Percentiles rank a stretch among this genome's conserved stretches.
Evolutionary conservation across 257 asterid genomes (phyloP).

Genomic region (Linderniella brevidens): DNA sequence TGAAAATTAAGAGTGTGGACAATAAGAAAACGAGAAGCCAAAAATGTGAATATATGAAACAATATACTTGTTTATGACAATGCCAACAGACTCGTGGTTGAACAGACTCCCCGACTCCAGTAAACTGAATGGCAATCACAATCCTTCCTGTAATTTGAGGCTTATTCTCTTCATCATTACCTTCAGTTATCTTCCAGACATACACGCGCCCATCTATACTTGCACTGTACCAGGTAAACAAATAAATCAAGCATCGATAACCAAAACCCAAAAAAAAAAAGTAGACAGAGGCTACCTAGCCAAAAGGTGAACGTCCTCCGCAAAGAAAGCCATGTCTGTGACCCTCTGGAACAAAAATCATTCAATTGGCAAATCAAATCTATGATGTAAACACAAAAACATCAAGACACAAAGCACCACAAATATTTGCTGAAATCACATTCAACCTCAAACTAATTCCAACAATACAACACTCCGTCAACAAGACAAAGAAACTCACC

Average conservation of each 20-base stretch:
- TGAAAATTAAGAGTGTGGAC: background rate
- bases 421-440: background rate
- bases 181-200: conserved; percentile 92
- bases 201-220: conserved; percentile 95
- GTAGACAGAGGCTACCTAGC: conserved; percentile 40
- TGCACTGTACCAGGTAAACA: conserved; percentile 43
- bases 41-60: conserved; percentile 1
- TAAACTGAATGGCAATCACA: conserved; percentile 61
- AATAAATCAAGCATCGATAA: conserved; percentile 9
- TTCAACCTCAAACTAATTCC: background rate
- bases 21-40: conserved; percentile 4
- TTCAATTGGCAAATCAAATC: background rate
- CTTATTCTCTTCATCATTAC: conserved; percentile 84
- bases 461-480: background rate
- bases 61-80: conserved; percentile 82
- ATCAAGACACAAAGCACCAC: too few relatives aligned
- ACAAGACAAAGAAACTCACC: conserved; percentile 7
- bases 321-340: conserved; percentile 98
- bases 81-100: conserved; percentile 99
- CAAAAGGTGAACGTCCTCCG: conserved; percentile 93
- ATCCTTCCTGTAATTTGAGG: conserved; percentile 78
- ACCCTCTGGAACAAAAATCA: conserved; percentile 56
- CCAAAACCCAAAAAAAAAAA: conserved; percentile 8
- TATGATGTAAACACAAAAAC: background rate
- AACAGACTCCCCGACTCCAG: conserved; percentile 66